phyloP scores from a whole-genome alignment of 768 basidiomycete species.

The Dendrothele bispora region DNA sequence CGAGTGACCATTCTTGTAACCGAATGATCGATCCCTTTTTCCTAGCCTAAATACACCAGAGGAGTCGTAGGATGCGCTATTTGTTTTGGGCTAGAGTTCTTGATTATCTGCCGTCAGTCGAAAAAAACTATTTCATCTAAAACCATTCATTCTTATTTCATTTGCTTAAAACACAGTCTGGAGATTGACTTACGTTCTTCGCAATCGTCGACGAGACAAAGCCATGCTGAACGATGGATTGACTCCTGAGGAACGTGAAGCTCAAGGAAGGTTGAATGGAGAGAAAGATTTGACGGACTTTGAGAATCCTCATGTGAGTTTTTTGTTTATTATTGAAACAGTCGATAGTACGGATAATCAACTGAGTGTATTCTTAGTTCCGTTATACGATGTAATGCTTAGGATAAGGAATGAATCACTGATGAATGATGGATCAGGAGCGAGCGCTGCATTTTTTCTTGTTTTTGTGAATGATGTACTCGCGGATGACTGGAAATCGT shows the following conservation, averaged over 20 bases:
- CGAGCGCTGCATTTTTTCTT: no score
- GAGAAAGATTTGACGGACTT: neutral
- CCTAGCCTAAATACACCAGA: neutral
- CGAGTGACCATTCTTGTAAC: neutral
- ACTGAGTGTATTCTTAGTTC: conserved; percentile 28
- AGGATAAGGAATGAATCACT: neutral
- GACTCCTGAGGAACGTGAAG: neutral
- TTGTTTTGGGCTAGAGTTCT: neutral
- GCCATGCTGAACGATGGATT: neutral
- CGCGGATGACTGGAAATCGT: no score
- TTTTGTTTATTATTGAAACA: neutral
- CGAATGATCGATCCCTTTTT: no score
- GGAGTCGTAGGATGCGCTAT: neutral
- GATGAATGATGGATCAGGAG: no score
- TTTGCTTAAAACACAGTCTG: neutral
- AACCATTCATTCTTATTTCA: neutral
- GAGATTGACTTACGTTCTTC: neutral
- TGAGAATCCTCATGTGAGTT: conserved; percentile 1
- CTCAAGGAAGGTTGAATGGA: neutral
- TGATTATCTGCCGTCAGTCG: neutral
- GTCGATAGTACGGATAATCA: neutral
- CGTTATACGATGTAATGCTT: conserved; percentile 5
- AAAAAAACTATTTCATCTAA: neutral
- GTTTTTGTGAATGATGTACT: no score
- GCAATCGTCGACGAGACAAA: neutral